Base-by-base conservation (phyloP, 2,329 filamentous ascomycete species). In the Thermothelomyces thermophilus region DNA sequence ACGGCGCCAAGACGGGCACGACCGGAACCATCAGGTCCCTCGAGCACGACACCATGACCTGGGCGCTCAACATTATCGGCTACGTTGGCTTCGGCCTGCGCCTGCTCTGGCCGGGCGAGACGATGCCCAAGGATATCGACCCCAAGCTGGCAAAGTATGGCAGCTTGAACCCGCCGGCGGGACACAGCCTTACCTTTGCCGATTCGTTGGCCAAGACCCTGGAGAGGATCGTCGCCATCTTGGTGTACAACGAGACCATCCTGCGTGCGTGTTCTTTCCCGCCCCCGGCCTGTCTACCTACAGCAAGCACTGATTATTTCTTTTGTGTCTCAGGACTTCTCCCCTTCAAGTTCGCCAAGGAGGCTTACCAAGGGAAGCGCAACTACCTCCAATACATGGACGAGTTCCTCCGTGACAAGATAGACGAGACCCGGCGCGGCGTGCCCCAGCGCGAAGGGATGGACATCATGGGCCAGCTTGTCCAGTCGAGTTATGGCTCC, bases 381-480 rank as follows among this genome's bases (percentile, higher is more conserved):
- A 84, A 89, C 65, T 88, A 83, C 71, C 69, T 75, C 30, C 73
- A 76, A 53, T 89, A 89, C 65, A 83, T 88, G 77, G 70, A 78
- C 40, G 82, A 87, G 60, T 75, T 89, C 37, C 75, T 87, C 50
- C 69, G 78, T 26, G 73, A 77, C 56, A 87, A 87, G 66, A 64
- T 70, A 5, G 68, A 71, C 20, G 71, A 74, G 33, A 72, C 60
- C 2, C 56, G 48, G 9, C 35, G 45, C 19, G 60, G 60, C 35
- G 53, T 49, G 6, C 14, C 43, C 13, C 66, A 68, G 19, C 68
- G 71, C 44, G 72, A 71, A 28, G 72, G 73, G 11, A 73, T 77
- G 68, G 77, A 78, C 51, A 66, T 77, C 34, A 75, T 77, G 70
- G 75, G 73, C 14, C 70, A 76, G 49, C 65, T 79, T 7, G 71